Base-by-base conservation (phyloP, 1,284 basidiomycete species). In the Neotropicomus parvogracilis region DNA sequence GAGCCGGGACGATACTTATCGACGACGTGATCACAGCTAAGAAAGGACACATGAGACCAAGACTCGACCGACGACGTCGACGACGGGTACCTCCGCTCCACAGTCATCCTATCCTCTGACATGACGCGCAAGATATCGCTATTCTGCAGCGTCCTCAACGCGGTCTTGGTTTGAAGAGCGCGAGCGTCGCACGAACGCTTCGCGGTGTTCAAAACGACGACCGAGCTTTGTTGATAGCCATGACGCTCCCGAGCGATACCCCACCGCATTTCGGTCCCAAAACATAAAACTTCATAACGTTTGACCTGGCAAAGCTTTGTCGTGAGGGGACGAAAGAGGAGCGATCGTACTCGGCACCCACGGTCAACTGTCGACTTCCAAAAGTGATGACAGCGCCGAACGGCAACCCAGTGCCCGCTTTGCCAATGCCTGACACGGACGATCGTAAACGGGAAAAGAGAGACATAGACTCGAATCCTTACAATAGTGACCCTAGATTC, bases 231-330 rank as follows among this genome's bases (percentile, higher is more conserved):
- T 27, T 60, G 54, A 17, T 53, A 4, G 12, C 4, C 1, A 31
- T 52, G 39, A 12, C 7, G 42, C 17, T 38, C 46, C 21, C 45
- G 33, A 7, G 32, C 27, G 19, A 62, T 40, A 8, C n/a, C 45
- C 65, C 61, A 67, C 42, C 59, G 50, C 62, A 66, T 60, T 41
- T 49, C 42, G 4, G 19, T 44, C 0, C 58, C 62, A 13, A 65
- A 65, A 40, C 64, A 67, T 28, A 63, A 60, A 16, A 63, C 57
- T 43, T 67, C 63, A 43, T 67, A 67, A 1, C 39, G 55, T 20
- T 56, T 63, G 20, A 63, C 56, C 62, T 60, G 16, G 36, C 26
- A 36, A 28, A 41, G 16, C 28, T 33, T 33, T 26, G 40, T 40
- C 26, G 39, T 17, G 17, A 31, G 20, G 40, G 3, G 6, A 24